Base-by-base conservation (phyloP, 495 filamentous ascomycete genomes). In the Delitschia confertaspora region DNA sequence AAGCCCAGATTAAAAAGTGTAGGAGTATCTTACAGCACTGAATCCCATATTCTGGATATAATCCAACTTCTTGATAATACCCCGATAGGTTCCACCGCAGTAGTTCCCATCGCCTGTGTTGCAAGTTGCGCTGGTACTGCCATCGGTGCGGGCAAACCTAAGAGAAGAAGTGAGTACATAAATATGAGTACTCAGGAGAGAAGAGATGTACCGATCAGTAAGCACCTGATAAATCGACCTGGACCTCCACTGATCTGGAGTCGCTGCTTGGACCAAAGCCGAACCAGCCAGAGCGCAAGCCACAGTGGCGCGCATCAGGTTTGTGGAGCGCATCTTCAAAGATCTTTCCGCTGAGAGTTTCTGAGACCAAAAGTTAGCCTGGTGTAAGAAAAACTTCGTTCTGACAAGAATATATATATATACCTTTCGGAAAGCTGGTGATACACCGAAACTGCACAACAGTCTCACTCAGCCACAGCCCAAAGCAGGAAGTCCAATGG, bases 31-130 rank as follows among this genome's bases (percentile, higher is more conserved):
- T 53, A 76, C 76, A 17, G 83, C 82, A 27, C 80, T 81, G 51
- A 89, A 88, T 11, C 85, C 83, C 78, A 89, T 82, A 41, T 69
- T 69, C 53, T 85, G 73, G 56, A 89, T 83, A 51, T 83, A 72
- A 60, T 81, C 78, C 23, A 83, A 63, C 45, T 79, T 70, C 23
- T 80, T 72, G 42, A 80, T 78, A 38, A 93, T 74, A 4, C 85
- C 85, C 42, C 67, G 65, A 68, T 76, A 89, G 23, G 77, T 79
- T 7, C 85, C 85, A 30, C 83, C 84, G 47, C 84, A 93, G 65
- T 87, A 88, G 29, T 69, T 65, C 6, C 64, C 33, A 33, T 61
- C 45, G 1, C 58, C 61, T 7, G 73, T 60, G 64, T 77, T 61
- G 53, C 70, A 74, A 38, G 65, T 42, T 45, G 63, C 58, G 49